These are phyloP conservation scores for Mycocentrospora acerina DNA, from an alignment of 2,329 filamentous ascomycete genomes.

Conservation along the genomic window DNA sequence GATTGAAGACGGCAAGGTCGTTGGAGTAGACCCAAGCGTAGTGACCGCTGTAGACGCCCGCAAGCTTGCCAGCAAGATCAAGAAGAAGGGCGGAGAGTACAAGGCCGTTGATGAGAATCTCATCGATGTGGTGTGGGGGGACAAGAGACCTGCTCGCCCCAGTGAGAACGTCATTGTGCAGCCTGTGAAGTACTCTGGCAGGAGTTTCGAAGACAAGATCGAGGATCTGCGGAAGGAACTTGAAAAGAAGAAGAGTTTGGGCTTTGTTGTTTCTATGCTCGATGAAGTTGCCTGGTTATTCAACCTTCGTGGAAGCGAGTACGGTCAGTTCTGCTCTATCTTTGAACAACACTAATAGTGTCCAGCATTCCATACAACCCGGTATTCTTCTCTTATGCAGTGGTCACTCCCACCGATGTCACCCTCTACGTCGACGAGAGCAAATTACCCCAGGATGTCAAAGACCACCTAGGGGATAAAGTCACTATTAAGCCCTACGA, in stretches of 20 bases:
- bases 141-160: constrained; percentile 70
- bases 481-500: constrained; percentile 81
- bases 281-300: constrained; percentile 99
- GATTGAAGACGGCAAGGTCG: constrained; percentile 79
- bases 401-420: constrained; percentile 73
- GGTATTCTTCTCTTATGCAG: constrained; percentile 96
- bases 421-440: constrained; percentile 81
- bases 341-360: constrained; percentile 8
- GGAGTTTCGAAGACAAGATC: constrained; percentile 79
- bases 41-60: constrained; percentile 72
- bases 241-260: constrained; percentile 82
- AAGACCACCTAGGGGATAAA: constrained; percentile 67
- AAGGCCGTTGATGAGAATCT: constrained; percentile 78
- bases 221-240: constrained; percentile 86
- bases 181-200: constrained; percentile 73
- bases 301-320: constrained; percentile 89
- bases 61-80: constrained; percentile 82
- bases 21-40: constrained; percentile 87
- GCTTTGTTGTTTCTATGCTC: constrained; percentile 89
- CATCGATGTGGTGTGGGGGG: constrained; percentile 86
- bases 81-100: constrained; percentile 80
- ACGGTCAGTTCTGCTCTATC: constrained; percentile 21
- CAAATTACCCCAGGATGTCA: constrained; percentile 71
- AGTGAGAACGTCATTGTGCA: constrained; percentile 75
- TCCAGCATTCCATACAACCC: constrained; percentile 88